phyloP scores from a whole-genome alignment of 768 basidiomycete genomes.

The Boletus rubescentipes region DNA sequence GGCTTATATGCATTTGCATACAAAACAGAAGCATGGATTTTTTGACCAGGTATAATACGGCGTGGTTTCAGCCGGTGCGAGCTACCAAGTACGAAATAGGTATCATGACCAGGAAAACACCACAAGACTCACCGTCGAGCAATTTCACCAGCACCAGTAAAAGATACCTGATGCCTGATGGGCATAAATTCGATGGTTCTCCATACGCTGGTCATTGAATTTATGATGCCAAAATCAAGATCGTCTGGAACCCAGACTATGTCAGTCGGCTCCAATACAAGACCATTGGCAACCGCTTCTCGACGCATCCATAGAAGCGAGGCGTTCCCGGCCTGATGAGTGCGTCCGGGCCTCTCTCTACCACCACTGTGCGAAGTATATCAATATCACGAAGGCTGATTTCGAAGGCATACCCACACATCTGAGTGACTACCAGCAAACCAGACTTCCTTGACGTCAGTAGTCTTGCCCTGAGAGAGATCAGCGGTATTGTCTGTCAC shows the following conservation, averaged over 20 bases:
- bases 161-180: conserved; percentile 24
- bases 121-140: conserved; percentile 14
- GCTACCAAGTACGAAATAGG: conserved; percentile 6
- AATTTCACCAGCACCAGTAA: conserved; percentile 17
- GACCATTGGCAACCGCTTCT: conserved; percentile 28
- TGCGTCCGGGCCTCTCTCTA: conserved; percentile 12
- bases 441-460: conserved; percentile 64
- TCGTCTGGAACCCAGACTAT: conserved; percentile 30
- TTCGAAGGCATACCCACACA: conserved; percentile 18
- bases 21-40: conserved; percentile 26
- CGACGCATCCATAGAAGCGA: conserved; percentile 32
- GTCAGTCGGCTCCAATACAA: conserved; percentile 26
- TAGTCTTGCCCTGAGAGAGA: background rate
- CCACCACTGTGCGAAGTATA: conserved; percentile 16
- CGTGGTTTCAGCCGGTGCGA: conserved; percentile 20
- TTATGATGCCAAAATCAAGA: conserved; percentile 19
- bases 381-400: background rate
- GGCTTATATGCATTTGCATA: conserved; percentile 22
- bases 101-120: background rate
- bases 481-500: background rate
- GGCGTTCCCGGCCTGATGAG: too few relatives aligned
- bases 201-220: conserved; percentile 23
- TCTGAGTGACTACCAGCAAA: conserved; percentile 51
- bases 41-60: conserved; percentile 29
- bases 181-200: conserved; percentile 20